A percentile compares a stretch with the other conserved stretches of the same genome.
Evolutionary conservation across 352 stramenopile genomes (phyloP).

Genomic region (Lagenidium sp.): DNA sequence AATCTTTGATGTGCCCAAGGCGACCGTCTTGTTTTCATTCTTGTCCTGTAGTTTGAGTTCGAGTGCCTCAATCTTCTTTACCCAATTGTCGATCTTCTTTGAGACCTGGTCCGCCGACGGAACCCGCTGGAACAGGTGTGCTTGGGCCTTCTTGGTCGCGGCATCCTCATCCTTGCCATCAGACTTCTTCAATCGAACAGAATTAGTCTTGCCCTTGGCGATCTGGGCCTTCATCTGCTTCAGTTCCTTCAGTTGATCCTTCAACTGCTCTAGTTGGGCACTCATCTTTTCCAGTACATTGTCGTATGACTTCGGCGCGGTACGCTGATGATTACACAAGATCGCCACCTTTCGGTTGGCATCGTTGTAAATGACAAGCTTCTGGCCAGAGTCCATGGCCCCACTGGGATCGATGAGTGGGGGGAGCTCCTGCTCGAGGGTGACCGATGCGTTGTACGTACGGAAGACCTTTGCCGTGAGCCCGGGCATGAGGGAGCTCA

Average conservation of each 20-base stretch:
- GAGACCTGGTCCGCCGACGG: conserved; percentile 91
- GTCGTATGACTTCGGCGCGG: conserved; percentile 96
- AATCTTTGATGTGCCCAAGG: conserved; percentile 99
- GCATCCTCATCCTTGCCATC: conserved; percentile 83
- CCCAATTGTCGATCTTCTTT: conserved; percentile 93
- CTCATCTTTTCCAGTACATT: conserved; percentile 92
- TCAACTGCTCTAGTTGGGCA: conserved; percentile 89
- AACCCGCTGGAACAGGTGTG: conserved; percentile 91
- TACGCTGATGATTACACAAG: conserved; percentile 99
- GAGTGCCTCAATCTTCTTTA: conserved; percentile 89
- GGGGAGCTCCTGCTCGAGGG: conserved; percentile 96
- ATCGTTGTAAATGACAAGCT: conserved; percentile 99
- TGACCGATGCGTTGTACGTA: conserved; percentile 99
- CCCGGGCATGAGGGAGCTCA: conserved; percentile 98
- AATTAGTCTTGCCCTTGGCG: conserved; percentile 82
- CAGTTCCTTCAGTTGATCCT: conserved; percentile 93
- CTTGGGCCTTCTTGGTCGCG: conserved; percentile 87
- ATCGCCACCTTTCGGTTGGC: conserved; percentile 99
- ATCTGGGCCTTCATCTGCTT: conserved; percentile 88
- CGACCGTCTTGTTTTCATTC: conserved; percentile 99
- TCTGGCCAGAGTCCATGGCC: conserved; percentile 67
- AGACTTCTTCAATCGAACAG: conserved; percentile 87
- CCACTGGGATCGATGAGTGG: conserved; percentile 40
- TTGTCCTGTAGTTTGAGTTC: conserved; percentile 96
- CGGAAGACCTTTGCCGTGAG: conserved; percentile 99